These are phyloP conservation scores for Irpex rosettiformis DNA, from an alignment of 1,284 basidiomycete species.

Conservation along the genomic window DNA sequence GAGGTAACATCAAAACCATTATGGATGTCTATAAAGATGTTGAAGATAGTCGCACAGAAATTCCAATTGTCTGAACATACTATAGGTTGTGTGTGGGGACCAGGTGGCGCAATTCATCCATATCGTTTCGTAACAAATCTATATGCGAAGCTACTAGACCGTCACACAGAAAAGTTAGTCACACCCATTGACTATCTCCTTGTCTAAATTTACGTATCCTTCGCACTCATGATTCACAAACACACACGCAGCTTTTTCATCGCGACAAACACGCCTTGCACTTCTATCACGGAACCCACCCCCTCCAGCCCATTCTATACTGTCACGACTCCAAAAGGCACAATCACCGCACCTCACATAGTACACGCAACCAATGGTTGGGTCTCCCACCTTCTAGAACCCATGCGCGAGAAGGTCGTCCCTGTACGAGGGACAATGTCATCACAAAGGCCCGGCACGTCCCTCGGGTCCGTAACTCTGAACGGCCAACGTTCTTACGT, in stretches of 20 bases:
- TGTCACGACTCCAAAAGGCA: constrained; percentile 51
- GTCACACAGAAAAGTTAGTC: constrained; percentile 33
- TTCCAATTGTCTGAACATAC: constrained; percentile 33
- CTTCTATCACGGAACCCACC: constrained; percentile 29
- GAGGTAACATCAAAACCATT: constrained; percentile 24
- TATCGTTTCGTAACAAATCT: constrained; percentile 44
- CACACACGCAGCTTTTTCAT: constrained; percentile 33
- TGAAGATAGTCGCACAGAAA: constrained; percentile 25
- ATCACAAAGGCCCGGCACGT: constrained; percentile 53
- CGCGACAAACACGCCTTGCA: constrained; percentile 39
- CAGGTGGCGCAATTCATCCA: constrained; percentile 43
- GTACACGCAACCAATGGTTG: constrained; percentile 83
- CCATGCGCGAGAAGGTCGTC: constrained; percentile 43
- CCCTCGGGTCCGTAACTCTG: constrained; percentile 25
- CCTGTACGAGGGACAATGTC: constrained; percentile 64
- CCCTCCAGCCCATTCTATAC: constrained; percentile 30
- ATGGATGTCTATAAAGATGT: background rate
- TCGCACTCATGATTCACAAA: background rate
- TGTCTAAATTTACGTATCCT: background rate
- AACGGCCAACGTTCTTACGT: constrained; percentile 49
- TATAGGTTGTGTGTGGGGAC: constrained; percentile 36
- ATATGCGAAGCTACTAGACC: constrained; percentile 34
- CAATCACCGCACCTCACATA: constrained; percentile 52
- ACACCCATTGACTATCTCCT: background rate
- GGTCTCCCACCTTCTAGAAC: constrained; percentile 57